Evolutionary conservation across 768 basidiomycete species (phyloP).

Genomic region (Cystofilobasidium ferigula): DNA sequence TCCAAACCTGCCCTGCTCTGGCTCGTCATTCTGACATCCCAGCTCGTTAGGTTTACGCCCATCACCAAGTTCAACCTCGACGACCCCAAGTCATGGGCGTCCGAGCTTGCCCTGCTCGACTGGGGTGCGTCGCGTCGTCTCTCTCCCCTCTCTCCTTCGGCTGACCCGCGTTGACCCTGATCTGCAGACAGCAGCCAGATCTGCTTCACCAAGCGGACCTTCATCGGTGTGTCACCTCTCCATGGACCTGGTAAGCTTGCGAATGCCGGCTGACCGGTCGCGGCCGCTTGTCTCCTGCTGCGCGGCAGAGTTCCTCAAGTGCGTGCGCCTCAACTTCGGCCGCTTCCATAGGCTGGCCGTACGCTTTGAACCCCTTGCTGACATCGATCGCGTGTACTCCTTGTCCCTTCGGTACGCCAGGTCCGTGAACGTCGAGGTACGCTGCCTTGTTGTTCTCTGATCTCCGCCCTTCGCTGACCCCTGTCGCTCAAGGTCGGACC

Average conservation of each 20-base stretch:
- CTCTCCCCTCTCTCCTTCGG: not conserved
- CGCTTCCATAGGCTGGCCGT: not conserved
- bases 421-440: not conserved
- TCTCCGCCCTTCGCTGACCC: too few species aligned
- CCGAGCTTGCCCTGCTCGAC: constrained; percentile 14
- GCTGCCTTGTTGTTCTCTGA: not conserved
- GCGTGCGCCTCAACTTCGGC: too few species aligned
- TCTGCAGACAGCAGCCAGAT: constrained; percentile 3
- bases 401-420: not conserved
- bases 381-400: not conserved
- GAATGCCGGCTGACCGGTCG: not conserved
- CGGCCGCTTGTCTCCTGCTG: not conserved
- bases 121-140: constrained; percentile 2
- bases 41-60: constrained; percentile 6
- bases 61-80: not conserved
- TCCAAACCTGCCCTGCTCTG: not conserved
- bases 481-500: constrained; percentile 20
- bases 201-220: constrained; percentile 15
- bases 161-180: not conserved
- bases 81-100: constrained; percentile 19
- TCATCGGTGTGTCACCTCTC: not conserved
- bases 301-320: constrained; percentile 1
- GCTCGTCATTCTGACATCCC: not conserved
- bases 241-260: too few species aligned
- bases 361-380: too few species aligned